phyloP scores from a whole-genome alignment of 345 rosid genomes.

The Arabidopsis arenosa region DNA sequence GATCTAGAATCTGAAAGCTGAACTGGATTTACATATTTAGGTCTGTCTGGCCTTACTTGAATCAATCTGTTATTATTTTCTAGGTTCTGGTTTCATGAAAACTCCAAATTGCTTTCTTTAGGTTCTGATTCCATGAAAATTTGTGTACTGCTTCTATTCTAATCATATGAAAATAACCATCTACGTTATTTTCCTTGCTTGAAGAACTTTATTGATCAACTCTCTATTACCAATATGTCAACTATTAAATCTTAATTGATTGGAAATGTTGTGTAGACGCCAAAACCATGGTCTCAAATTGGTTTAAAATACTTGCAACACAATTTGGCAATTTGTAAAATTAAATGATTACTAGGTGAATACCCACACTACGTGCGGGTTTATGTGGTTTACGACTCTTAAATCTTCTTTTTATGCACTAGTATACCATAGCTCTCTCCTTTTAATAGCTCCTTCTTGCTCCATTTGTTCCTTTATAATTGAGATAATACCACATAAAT shows the following conservation, averaged over 20 bases:
- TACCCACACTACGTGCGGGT: too few species aligned
- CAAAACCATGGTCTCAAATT: neutral
- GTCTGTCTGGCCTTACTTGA: neutral
- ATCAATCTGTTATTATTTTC: neutral
- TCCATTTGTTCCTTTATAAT: too few species aligned
- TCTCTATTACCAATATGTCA: neutral
- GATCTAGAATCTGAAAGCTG: neutral
- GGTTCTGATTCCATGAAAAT: too few species aligned
- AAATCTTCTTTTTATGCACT: too few species aligned
- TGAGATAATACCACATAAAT: too few species aligned
- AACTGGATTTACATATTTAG: neutral
- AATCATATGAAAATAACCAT: neutral
- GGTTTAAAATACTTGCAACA: neutral
- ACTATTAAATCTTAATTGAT: neutral
- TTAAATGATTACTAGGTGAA: too few species aligned
- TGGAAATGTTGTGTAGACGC: neutral
- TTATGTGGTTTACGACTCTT: too few species aligned
- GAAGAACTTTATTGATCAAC: too few species aligned
- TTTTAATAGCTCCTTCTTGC: too few species aligned
- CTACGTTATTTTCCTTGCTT: too few species aligned
- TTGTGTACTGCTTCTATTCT: neutral
- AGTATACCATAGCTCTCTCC: too few species aligned
- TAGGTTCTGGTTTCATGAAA: neutral
- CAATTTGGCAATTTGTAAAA: neutral
- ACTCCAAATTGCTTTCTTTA: neutral